A percentile compares a stretch with the other conserved stretches of the same genome.
These are phyloP conservation scores for Fusarium sp. DNA, from an alignment of 2,329 filamentous ascomycete species.

Conservation along the genomic window DNA sequence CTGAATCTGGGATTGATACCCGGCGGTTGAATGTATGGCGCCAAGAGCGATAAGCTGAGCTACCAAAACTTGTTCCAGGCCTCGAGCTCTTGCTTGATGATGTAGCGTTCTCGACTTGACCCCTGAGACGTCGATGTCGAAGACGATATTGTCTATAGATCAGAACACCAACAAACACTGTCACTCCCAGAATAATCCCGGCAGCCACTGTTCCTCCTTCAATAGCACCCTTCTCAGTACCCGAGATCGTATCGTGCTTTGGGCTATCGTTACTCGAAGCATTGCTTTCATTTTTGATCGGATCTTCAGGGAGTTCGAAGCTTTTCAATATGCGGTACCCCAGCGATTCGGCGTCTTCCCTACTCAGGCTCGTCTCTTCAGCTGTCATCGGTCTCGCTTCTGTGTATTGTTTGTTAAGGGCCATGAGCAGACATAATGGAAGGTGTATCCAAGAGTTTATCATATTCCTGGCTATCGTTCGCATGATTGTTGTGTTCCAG, in stretches of 20 bases:
- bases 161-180: constrained; percentile 34
- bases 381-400: constrained; percentile 22
- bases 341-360: constrained; percentile 11
- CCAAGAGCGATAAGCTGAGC: constrained; percentile 5
- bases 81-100: not conserved
- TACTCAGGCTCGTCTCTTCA: not conserved
- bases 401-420: not conserved
- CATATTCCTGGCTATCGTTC: constrained; percentile 2
- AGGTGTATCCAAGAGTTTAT: constrained; percentile 11
- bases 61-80: not conserved
- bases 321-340: not conserved
- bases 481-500: constrained; percentile 15
- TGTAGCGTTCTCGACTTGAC: not conserved
- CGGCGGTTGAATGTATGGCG: constrained; percentile 27
- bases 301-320: not conserved
- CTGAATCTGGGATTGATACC: constrained; percentile 20
- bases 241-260: not conserved
- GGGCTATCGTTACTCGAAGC: constrained; percentile 1
- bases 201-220: constrained; percentile 36
- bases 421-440: constrained; percentile 8
- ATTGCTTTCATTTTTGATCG: not conserved
- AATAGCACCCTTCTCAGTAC: constrained; percentile 27
- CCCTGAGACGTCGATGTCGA: not conserved
- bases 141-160: constrained; percentile 28
- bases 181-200: constrained; percentile 31